Evolutionary conservation across 1,284 basidiomycete genomes (phyloP), one percentile per base, ranked within the genome.

Genomic region (Malassezia sympodialis): DNA sequence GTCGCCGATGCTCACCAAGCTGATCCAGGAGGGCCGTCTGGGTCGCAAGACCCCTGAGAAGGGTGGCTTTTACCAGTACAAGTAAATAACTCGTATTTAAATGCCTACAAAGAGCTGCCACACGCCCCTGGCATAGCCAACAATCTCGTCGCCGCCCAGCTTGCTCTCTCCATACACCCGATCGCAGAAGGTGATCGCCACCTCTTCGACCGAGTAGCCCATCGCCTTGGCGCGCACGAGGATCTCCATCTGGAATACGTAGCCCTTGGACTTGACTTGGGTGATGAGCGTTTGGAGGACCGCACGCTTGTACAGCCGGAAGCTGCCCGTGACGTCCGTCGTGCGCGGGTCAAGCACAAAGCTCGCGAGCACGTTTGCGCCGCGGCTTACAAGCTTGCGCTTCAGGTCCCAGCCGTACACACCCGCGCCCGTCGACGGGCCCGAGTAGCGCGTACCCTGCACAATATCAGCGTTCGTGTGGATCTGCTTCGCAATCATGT

Each of bases 231-330:
- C 89, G 4, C 89, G 82, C 24, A 90, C 89, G 80, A 91, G 89
- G 82, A 91, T 91, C 76, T 93, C 89, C 89, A 93, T 93, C 78
- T 93, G 89, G 79, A 93, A 91, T 14, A 93, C 89, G 68, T 91
- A 93, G 2, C 89, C 89, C 63, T 87, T 86, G 15, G 86, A 88
- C 59, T 84, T 82, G 8, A 86, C 88, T 61, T 84, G 79, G 5
- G 83, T 80, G 67, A 93, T 91, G 67, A 93, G 85, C 63, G 86
- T 83, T 49, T 81, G 81, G 55, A 93, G 79, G 5, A 87, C 88
- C 1, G 80, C 79, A 14, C 83, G 76, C 41, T 86, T 83, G 75
- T 91, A 93, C 19, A 93, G 76, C 57, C 87, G 52, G 50, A 67
- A 67, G 39, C 57, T 60, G n/a, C 65, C 65, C 11, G 65, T 67